phyloP scores from a whole-genome alignment of 768 basidiomycete species.

The Auricularia cornea region DNA sequence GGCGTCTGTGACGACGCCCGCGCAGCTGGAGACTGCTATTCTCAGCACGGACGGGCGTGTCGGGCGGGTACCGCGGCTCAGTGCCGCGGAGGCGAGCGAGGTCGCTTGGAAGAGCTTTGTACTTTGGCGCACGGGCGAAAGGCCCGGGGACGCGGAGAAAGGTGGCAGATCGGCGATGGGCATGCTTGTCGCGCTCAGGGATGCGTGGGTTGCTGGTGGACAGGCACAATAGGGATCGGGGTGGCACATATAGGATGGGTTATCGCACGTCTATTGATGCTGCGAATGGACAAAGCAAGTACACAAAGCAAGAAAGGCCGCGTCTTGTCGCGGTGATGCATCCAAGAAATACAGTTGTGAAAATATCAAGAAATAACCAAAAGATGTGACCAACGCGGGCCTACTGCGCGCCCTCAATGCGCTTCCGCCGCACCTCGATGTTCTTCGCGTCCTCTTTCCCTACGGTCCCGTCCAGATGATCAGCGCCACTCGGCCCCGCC shows the following conservation, averaged over 20 bases:
- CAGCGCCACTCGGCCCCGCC: no score
- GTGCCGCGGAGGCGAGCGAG: not conserved
- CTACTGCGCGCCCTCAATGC: conserved; percentile 3
- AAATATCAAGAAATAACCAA: no score
- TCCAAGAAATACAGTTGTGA: no score
- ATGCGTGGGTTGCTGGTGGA: no score
- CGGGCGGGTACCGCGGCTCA: not conserved
- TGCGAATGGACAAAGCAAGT: no score
- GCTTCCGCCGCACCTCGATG: conserved; percentile 5
- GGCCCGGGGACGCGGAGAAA: not conserved
- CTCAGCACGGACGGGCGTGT: not conserved
- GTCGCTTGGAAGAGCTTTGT: not conserved
- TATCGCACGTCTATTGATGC: no score
- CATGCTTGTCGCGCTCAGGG: no score
- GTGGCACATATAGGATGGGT: no score
- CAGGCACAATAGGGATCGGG: no score
- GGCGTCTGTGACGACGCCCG: not conserved
- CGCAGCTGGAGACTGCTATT: not conserved
- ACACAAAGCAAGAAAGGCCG: no score
- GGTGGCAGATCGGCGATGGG: not conserved
- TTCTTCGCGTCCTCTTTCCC: conserved; percentile 5
- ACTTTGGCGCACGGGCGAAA: not conserved
- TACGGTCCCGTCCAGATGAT: not conserved
- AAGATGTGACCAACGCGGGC: no score
- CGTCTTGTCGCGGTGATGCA: no score